A percentile compares a stretch with the other conserved stretches of the same genome.
Evolutionary conservation across 73 alveolate species (phyloP).

Genomic region (Blepharisma stoltei): DNA sequence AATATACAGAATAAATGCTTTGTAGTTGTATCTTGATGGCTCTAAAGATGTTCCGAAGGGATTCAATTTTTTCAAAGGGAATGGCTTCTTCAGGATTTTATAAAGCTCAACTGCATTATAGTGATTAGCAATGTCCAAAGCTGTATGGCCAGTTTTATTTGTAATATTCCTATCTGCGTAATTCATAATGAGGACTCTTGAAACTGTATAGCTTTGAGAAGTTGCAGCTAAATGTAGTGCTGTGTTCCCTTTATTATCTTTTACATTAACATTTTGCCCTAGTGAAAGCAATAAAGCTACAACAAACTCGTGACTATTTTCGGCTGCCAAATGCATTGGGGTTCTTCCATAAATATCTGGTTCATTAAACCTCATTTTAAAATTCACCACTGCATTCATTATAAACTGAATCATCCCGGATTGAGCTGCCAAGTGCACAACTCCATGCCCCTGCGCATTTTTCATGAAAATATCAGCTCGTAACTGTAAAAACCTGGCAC

Average conservation of each 20-base stretch:
- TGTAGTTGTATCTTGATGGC: no score
- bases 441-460: neutral
- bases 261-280: neutral
- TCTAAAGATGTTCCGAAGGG: no score
- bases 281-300: neutral
- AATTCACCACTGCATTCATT: neutral
- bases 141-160: neutral
- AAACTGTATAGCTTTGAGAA: neutral
- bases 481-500: neutral
- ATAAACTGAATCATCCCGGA: neutral
- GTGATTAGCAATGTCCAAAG: neutral
- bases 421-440: conserved; percentile 8
- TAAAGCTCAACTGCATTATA: no score
- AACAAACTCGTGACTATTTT: neutral
- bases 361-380: neutral
- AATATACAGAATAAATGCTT: no score
- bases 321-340: conserved; percentile 4
- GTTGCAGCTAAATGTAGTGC: neutral
- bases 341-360: neutral
- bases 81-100: no score
- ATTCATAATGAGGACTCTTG: neutral
- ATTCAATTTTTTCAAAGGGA: no score
- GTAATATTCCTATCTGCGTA: neutral
- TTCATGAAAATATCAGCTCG: conserved; percentile 2
- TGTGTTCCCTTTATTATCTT: neutral